Conservation (phyloP, 345 rosid genomes). For the Odontarrhena argentea region DNA sequence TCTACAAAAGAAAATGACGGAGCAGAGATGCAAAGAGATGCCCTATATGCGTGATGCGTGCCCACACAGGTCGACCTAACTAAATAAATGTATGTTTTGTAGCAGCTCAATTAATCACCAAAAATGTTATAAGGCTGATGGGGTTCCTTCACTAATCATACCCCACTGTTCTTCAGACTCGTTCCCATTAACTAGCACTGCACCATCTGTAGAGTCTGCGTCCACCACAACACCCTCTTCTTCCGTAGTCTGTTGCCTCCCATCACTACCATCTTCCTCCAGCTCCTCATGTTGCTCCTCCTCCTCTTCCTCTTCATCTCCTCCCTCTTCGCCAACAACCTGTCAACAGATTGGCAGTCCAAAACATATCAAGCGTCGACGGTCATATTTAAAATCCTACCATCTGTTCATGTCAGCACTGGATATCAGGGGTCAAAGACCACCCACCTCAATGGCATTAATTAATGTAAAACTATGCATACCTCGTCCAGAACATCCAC, state of each 20-base stretch:
- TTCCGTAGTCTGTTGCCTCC: slow-evolving; percentile 67
- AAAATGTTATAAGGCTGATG: slow-evolving; percentile 73
- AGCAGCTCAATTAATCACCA: slow-evolving; percentile 67
- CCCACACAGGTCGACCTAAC: neutral
- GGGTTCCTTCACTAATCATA: slow-evolving; percentile 84
- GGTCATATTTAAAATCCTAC: neutral
- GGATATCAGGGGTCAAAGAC: slow-evolving; percentile 5
- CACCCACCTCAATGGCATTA: slow-evolving; percentile 18
- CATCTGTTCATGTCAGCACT: slow-evolving; percentile 1
- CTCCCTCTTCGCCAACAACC: slow-evolving; percentile 37
- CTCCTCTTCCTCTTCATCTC: slow-evolving; percentile 13
- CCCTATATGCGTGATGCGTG: slow-evolving; percentile 5
- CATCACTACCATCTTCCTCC: slow-evolving; percentile 66
- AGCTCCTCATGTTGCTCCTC: slow-evolving; percentile 43
- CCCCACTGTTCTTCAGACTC: slow-evolving; percentile 97
- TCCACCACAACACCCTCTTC: slow-evolving; percentile 91
- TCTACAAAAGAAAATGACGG: neutral
- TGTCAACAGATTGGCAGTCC: slow-evolving; percentile 7
- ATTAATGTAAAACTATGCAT: slow-evolving; percentile 22
- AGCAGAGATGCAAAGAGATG: neutral
- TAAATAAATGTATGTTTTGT: neutral
- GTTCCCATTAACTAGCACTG: slow-evolving; percentile 82
- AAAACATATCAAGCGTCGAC: neutral
- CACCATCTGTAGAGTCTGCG: slow-evolving; percentile 86
- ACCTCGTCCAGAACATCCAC: slow-evolving; percentile 72